phyloP scores from a whole-genome alignment of 495 filamentous ascomycete species.

The Trichoderma asperelloides region DNA sequence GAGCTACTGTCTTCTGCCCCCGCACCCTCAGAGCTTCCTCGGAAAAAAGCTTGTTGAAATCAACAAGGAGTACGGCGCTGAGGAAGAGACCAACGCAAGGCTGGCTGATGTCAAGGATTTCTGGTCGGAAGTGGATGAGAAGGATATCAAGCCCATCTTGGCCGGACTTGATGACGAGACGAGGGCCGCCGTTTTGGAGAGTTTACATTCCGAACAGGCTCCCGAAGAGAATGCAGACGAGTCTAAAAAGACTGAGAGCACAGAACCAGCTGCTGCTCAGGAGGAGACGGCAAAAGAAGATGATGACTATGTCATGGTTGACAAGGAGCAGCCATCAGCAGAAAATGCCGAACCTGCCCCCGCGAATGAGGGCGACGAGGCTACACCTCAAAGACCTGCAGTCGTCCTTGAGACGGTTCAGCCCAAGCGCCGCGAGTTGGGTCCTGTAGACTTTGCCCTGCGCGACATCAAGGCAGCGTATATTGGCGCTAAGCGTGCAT shows the following conservation, averaged over 20 bases:
- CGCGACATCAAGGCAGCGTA: conserved; percentile 73
- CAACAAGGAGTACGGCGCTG: conserved; percentile 59
- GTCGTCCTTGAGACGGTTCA: conserved; percentile 8
- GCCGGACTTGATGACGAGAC: conserved; percentile 34
- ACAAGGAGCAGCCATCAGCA: conserved; percentile 13
- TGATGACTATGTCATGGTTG: conserved; percentile 10
- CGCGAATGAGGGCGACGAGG: background rate
- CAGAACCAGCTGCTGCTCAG: conserved; percentile 8
- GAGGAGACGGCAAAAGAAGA: conserved; percentile 11
- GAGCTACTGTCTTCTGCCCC: conserved; percentile 80
- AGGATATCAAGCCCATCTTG: conserved; percentile 65
- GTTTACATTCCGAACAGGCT: conserved; percentile 21
- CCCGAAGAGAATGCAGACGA: conserved; percentile 10
- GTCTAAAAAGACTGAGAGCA: background rate
- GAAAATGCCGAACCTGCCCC: conserved; percentile 11
- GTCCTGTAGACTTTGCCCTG: conserved; percentile 51
- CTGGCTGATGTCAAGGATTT: conserved; percentile 71
- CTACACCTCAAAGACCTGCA: background rate
- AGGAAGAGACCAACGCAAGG: conserved; percentile 55
- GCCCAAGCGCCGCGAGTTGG: conserved; percentile 23
- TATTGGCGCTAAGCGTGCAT: conserved; percentile 64
- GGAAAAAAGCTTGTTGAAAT: conserved; percentile 67
- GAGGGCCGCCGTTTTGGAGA: conserved; percentile 32
- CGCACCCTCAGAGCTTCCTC: conserved; percentile 77
- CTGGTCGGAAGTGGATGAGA: conserved; percentile 72